Percentiles rank a stretch among this genome's conserved stretches.
Conservation (phyloP, 1,284 basidiomycete genomes). For the Retiboletus flavoniger region DNA sequence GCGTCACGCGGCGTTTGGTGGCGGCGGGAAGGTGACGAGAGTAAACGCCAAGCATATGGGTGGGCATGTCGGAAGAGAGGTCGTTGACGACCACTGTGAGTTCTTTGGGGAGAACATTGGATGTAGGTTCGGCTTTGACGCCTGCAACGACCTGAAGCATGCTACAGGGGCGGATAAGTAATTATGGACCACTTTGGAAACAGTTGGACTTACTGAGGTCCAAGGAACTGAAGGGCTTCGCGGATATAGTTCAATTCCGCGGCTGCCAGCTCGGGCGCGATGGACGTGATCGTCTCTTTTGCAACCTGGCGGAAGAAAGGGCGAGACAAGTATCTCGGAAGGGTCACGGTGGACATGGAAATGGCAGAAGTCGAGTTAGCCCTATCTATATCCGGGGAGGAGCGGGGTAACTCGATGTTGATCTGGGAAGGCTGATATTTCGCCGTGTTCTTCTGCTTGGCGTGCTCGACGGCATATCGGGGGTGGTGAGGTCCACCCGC, state of each 20-base stretch:
- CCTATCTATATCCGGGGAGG: constrained; percentile 4
- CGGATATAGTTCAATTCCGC: constrained; percentile 28
- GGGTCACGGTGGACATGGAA: constrained; percentile 8
- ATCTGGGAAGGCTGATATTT: constrained; percentile 9
- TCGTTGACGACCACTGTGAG: constrained; percentile 29
- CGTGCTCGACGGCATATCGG: constrained; percentile 26
- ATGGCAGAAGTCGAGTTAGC: constrained; percentile 9
- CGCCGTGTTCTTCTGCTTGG: constrained; percentile 20
- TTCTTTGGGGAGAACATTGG: constrained; percentile 32
- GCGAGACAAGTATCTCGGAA: constrained; percentile 28
- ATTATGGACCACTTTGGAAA: background rate
- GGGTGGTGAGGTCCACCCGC: constrained; percentile 22
- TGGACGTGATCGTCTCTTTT: constrained; percentile 14
- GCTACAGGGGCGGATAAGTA: constrained; percentile 23
- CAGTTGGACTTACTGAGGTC: constrained; percentile 25
- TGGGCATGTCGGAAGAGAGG: constrained; percentile 43
- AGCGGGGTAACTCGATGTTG: constrained; percentile 11
- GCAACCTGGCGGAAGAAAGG: constrained; percentile 18
- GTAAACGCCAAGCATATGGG: constrained; percentile 56
- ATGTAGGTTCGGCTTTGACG: constrained; percentile 24
- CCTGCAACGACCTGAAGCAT: constrained; percentile 33
- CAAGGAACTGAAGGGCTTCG: constrained; percentile 30
- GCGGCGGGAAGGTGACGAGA: constrained; percentile 27
- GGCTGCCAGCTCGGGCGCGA: constrained; percentile 29
- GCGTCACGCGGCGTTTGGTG: constrained; percentile 39